Base-by-base conservation (phyloP, 176 grass and related monocot genomes). In the Oryza nivara region DNA sequence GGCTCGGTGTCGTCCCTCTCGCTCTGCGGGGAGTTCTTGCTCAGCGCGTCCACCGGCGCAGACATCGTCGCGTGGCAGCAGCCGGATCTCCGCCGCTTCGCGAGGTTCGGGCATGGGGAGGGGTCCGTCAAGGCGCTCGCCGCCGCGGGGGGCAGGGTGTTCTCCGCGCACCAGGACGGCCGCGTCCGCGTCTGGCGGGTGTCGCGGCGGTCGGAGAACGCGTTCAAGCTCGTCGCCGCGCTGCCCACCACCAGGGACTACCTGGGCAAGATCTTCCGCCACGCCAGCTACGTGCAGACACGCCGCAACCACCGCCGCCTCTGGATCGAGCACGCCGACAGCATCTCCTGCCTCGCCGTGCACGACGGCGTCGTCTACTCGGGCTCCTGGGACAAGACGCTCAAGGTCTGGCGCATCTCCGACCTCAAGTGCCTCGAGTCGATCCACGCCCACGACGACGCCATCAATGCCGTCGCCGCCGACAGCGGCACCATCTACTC, bases 291-390 rank as follows among this genome's bases (percentile, higher is more conserved):
- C 67, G 91, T 93, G 3, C 91, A 88, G 77, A 86, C 87, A 4
- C 86, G 89, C 41, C 84, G 93, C 32, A 41, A 79, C 81, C 83
- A 85, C 65, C 84, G 84, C 4, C 69, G 81, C 22, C 94, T 96
- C 67, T 98, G 96, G 96, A 98, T 98, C 88, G 91, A 98, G 78
- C 96, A 98, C 76, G 91, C 91, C 8, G 96, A 98, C 60, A 98
- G 96, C 86, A 96, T 98, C 88, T 98, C 96, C 58, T 98, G 93
- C 89, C 93, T 98, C 80, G 89, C 96, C 41, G 91, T 90, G 51
- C 87, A 92, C n/a, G 83, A 90, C 44, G 93, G 90, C 78, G 54
- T 75, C 5, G 79, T 95, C 2, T 98, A 98, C 89, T 98, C 96
- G 0, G 93, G 91, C 0, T 98, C 96, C 0, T 98, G 96, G 96